Evolutionary conservation across 768 basidiomycete genomes (phyloP).

Genomic region (Phanerochaete carnosa): DNA sequence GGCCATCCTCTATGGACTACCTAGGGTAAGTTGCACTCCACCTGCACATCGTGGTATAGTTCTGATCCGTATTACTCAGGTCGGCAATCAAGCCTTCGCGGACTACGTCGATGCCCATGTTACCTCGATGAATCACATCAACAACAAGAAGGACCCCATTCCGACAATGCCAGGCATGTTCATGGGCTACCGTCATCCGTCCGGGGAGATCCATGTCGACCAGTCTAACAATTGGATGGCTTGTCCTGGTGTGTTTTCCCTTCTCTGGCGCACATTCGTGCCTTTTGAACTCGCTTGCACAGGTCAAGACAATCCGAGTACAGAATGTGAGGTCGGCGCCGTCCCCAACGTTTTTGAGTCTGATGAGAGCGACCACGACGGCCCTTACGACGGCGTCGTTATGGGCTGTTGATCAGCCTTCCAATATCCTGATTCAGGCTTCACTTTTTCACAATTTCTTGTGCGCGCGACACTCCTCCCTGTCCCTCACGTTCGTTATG

Average conservation of each 20-base stretch:
- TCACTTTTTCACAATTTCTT: neutral
- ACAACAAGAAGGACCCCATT: slow-evolving; percentile 43
- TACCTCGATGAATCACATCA: slow-evolving; percentile 47
- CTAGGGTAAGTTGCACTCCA: slow-evolving; percentile 21
- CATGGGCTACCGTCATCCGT: slow-evolving; percentile 45
- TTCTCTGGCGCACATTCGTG: neutral
- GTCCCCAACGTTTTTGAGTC: slow-evolving; percentile 49
- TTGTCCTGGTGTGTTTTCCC: slow-evolving; percentile 36
- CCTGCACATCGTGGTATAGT: neutral
- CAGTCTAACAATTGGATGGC: slow-evolving; percentile 45
- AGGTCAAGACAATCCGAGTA: slow-evolving; percentile 61
- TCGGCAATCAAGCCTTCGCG: slow-evolving; percentile 61
- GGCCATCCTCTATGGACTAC: slow-evolving; percentile 30
- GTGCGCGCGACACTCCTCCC: neutral
- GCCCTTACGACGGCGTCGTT: slow-evolving; percentile 36
- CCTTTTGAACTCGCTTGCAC: neutral
- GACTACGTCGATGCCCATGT: slow-evolving; percentile 47
- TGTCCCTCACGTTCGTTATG: neutral
- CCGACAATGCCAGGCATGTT: slow-evolving; percentile 32
- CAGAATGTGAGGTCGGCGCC: slow-evolving; percentile 48
- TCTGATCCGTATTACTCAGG: slow-evolving; percentile 19
- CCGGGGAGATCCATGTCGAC: slow-evolving; percentile 36
- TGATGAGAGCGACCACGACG: slow-evolving; percentile 43
- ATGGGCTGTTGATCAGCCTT: neutral
- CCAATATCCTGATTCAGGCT: neutral